Evolutionary conservation across 1,284 basidiomycete genomes (phyloP).

Genomic region (Microbotryum intermedium): DNA sequence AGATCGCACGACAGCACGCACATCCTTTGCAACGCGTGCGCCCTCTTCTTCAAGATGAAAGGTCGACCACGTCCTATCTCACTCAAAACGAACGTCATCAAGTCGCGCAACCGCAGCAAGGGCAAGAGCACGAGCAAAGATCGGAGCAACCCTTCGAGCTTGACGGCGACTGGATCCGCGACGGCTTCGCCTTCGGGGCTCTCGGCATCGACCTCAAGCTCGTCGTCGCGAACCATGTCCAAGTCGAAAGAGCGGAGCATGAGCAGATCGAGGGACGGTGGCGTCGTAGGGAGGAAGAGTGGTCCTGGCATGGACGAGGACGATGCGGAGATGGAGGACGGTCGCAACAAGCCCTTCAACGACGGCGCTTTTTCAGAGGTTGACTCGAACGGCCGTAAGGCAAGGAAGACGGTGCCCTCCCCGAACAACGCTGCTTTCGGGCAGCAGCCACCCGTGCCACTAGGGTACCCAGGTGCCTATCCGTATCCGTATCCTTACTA

Average conservation of each 20-base stretch:
- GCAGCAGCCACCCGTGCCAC: not conserved
- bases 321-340: slow-evolving; percentile 12
- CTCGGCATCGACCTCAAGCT: not conserved
- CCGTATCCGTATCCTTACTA: slow-evolving; percentile 21
- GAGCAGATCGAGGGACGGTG: slow-evolving; percentile 10
- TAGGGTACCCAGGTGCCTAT: slow-evolving; percentile 16
- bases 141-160: slow-evolving; percentile 4
- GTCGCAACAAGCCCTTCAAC: slow-evolving; percentile 13
- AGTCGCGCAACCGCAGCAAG: slow-evolving; percentile 35
- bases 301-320: slow-evolving; percentile 21
- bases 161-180: slow-evolving; percentile 1
- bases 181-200: not conserved
- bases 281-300: slow-evolving; percentile 18
- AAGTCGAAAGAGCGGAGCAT: slow-evolving; percentile 22
- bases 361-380: slow-evolving; percentile 7
- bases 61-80: slow-evolving; percentile 36
- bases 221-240: not conserved
- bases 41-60: slow-evolving; percentile 38
- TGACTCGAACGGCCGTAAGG: slow-evolving; percentile 13
- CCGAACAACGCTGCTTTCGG: slow-evolving; percentile 1
- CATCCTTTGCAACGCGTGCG: slow-evolving; percentile 38
- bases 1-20: slow-evolving; percentile 33
- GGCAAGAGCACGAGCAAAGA: slow-evolving; percentile 32
- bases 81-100: slow-evolving; percentile 38
- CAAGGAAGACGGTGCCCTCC: slow-evolving; percentile 16